Evolutionary conservation across 2,329 filamentous ascomycete species (phyloP).

Genomic region (Hymenoscyphus repandus): DNA sequence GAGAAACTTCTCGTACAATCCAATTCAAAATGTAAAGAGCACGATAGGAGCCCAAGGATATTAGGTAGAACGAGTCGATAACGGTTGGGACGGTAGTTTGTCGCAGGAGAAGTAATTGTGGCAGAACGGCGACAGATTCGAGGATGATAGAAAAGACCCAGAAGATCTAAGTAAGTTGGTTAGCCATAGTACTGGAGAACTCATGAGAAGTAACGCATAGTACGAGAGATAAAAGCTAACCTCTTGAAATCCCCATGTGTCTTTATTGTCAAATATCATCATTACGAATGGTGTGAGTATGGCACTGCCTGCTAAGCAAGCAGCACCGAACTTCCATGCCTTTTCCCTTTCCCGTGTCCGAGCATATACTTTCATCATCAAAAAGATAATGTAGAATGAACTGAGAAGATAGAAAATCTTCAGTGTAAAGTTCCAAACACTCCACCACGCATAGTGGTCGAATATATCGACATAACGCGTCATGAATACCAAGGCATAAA

Average conservation of each 20-base stretch:
- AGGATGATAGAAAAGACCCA: constrained; percentile 90
- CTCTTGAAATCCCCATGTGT: constrained; percentile 43
- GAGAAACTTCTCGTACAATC: constrained; percentile 65
- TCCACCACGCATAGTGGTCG: constrained; percentile 32
- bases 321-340: constrained; percentile 84
- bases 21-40: constrained; percentile 89
- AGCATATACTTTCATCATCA: constrained; percentile 84
- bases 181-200: too few species aligned
- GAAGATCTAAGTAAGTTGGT: constrained; percentile 50
- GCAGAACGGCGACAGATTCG: constrained; percentile 84
- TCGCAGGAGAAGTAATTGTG: constrained; percentile 83
- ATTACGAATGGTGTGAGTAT: constrained; percentile 67
- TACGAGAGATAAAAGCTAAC: constrained; percentile 35
- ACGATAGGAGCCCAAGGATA: constrained; percentile 82
- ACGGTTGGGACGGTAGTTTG: constrained; percentile 96
- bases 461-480: constrained; percentile 86
- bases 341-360: constrained; percentile 86
- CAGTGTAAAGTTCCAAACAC: constrained; percentile 70
- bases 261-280: constrained; percentile 55
- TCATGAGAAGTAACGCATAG: constrained; percentile 1
- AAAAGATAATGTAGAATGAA: constrained; percentile 76
- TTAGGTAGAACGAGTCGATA: constrained; percentile 92
- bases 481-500: constrained; percentile 82
- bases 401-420: constrained; percentile 86
- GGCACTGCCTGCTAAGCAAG: constrained; percentile 60